phyloP scores from a whole-genome alignment of 371 early-diverging fungal species.

The Furculomyces boomerangus region DNA sequence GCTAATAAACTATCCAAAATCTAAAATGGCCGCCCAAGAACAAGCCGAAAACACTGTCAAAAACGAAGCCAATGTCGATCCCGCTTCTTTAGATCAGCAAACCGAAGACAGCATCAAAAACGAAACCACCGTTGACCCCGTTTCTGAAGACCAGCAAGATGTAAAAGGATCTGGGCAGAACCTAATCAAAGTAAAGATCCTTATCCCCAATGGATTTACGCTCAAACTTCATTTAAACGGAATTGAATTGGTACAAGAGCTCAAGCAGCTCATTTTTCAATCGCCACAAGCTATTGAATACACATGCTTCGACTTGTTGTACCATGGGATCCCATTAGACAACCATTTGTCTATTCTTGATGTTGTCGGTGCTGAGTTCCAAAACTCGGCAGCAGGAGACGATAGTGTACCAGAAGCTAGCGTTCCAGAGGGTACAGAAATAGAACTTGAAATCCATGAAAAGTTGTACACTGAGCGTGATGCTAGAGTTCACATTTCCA shows the following conservation, averaged over 20 bases:
- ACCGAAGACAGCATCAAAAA: not conserved
- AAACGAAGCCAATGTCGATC: not conserved
- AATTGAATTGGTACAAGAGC: slow-evolving; percentile 55
- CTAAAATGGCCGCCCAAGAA: too few species aligned
- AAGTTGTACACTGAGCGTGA: slow-evolving; percentile 78
- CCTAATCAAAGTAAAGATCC: not conserved
- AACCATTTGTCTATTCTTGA: not conserved
- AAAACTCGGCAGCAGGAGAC: not conserved
- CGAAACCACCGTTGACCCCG: too few species aligned
- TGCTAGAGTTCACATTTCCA: slow-evolving; percentile 68
- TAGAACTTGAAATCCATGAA: slow-evolving; percentile 46
- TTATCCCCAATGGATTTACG: not conserved
- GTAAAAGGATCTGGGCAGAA: too few species aligned
- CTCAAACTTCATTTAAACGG: not conserved
- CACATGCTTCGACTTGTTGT: slow-evolving; percentile 74
- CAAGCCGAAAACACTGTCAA: not conserved
- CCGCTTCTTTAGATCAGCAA: not conserved
- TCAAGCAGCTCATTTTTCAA: slow-evolving; percentile 75
- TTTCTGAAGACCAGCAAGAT: too few species aligned
- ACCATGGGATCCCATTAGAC: slow-evolving; percentile 39
- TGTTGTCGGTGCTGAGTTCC: not conserved
- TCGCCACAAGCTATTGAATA: slow-evolving; percentile 64
- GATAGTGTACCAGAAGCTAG: slow-evolving; percentile 55
- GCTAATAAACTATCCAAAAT: too few species aligned
- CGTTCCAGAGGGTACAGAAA: slow-evolving; percentile 52